Base-by-base conservation (phyloP, 805 yeast species). In the Candida jianshihensis region DNA sequence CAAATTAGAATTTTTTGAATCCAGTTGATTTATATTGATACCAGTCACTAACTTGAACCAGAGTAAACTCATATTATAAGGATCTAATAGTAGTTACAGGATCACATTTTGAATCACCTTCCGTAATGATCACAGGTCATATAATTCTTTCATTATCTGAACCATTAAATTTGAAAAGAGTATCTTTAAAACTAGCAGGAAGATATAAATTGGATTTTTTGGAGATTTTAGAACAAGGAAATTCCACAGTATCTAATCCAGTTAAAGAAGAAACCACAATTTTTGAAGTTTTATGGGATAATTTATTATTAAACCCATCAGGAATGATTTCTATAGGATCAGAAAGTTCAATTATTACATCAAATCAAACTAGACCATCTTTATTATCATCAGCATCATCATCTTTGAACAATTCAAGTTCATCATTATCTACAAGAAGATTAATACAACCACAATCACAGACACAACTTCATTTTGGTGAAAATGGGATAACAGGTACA, bases 61-160 rank as follows among this genome's bases (percentile, higher is more conserved):
- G 57, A 6, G 37, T 66, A 10, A 57, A 59, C 30, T 53, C 68
- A 2, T 56, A 63, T 1, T 61, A 62, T 39, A 58, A 63, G 33
- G 88, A 89, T 56, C 80, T 88, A 15, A 59, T 89, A 2, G 68
- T 90, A 1, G 63, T 92, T 22, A 74, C 83, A 39, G 97, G 96
- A 4, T 60, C 81, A 2, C 81, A 80, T 16, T 69, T 72, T 31
- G 92, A 83, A 38, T 86, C 95, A 1, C 73, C 85, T 0, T 78
- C 94, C 2, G 80, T 73, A 2, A 66, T 80, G n/a, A 59, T 92
- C 26, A 59, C 77, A 0, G 98, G 97, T 2, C 75, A 73, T 21
- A 70, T 90, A 15, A 83, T 81, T 1, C 60, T 90, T 29, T 71
- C 87, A 0, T 69, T 85, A 2, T 70, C 72, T 11, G 95, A 86